A percentile compares a stretch with the other conserved stretches of the same genome.
Evolutionary conservation across 1,139 yeast species (phyloP).

Genomic region (Yamadazyma dendronema): DNA sequence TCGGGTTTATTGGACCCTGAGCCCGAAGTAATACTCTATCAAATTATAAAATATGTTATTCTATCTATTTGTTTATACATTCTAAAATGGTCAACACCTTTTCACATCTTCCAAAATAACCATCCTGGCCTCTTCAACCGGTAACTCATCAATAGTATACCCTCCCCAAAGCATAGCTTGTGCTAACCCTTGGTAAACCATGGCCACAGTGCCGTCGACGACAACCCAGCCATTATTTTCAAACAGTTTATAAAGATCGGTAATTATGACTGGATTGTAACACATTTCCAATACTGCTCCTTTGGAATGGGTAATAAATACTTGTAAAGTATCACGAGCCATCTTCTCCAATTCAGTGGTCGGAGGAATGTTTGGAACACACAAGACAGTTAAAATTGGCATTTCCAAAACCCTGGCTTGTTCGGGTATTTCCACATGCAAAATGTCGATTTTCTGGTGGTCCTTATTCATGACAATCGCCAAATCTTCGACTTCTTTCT

Average conservation of each 20-base stretch:
- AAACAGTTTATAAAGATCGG: conserved; percentile 23
- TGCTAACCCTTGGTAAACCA: conserved; percentile 30
- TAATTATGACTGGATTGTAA: conserved; percentile 25
- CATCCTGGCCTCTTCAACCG: conserved; percentile 20
- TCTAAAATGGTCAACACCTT: too few species aligned
- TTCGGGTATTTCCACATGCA: conserved; percentile 21
- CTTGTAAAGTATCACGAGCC: conserved; percentile 24
- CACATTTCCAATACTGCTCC: conserved; percentile 34
- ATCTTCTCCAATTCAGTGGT: conserved; percentile 18
- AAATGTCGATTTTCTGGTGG: conserved; percentile 21
- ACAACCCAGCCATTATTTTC: conserved; percentile 23
- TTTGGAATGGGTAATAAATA: conserved; percentile 19
- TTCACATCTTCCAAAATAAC: background rate
- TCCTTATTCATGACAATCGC: conserved; percentile 16
- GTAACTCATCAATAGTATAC: conserved; percentile 25
- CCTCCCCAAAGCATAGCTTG: conserved; percentile 31
- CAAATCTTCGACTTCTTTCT: conserved; percentile 22
- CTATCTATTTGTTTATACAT: too few species aligned
- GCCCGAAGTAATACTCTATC: too few species aligned
- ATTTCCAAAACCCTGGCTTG: conserved; percentile 16
- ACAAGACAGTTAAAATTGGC: conserved; percentile 23
- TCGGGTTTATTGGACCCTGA: too few species aligned
- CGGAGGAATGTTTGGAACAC: conserved; percentile 29
- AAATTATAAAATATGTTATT: too few species aligned
- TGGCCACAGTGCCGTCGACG: conserved; percentile 26